Evolutionary conservation across 2,329 filamentous ascomycete species (phyloP).

Genomic region (Didymella arachidicola): DNA sequence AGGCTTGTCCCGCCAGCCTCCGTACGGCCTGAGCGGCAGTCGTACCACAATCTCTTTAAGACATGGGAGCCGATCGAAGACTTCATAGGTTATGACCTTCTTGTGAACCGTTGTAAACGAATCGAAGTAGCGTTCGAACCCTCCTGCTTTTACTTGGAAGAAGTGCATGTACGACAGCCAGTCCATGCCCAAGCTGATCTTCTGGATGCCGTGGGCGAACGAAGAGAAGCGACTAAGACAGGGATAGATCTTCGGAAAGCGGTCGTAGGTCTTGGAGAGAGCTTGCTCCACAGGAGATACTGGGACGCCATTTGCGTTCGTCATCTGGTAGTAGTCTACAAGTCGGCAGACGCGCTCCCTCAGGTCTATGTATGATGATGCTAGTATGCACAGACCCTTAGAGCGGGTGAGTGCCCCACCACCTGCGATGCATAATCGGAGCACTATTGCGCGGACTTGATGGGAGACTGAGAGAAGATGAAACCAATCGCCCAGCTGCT

Average conservation of each 20-base stretch:
- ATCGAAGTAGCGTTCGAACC: slow-evolving; percentile 19
- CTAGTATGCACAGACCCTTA: slow-evolving; percentile 21
- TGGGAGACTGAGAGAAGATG: slow-evolving; percentile 31
- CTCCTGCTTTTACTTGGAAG: slow-evolving; percentile 33
- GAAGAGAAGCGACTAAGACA: slow-evolving; percentile 36
- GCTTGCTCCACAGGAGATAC: slow-evolving; percentile 1
- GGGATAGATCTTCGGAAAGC: slow-evolving; percentile 32
- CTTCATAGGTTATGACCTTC: slow-evolving; percentile 20
- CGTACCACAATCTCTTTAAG: slow-evolving; percentile 32
- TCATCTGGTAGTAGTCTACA: slow-evolving; percentile 26
- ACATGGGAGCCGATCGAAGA: slow-evolving; percentile 32
- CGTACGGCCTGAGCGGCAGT: slow-evolving; percentile 23
- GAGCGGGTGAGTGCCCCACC: slow-evolving; percentile 10
- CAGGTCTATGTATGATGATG: not conserved
- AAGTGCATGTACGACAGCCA: slow-evolving; percentile 36
- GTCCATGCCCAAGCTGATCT: slow-evolving; percentile 30
- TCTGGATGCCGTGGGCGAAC: slow-evolving; percentile 36
- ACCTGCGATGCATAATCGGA: slow-evolving; percentile 34
- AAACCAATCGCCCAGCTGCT: slow-evolving; percentile 28
- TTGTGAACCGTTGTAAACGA: not conserved
- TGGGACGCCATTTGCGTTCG: slow-evolving; percentile 21
- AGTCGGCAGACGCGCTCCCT: slow-evolving; percentile 24
- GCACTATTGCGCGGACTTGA: slow-evolving; percentile 33
- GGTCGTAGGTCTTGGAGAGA: slow-evolving; percentile 25
- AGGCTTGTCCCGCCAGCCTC: slow-evolving; percentile 14